Evolutionary conservation across 768 basidiomycete species (phyloP), one percentile per base, ranked within the genome.

Genomic region (Phylloporus arenicola): DNA sequence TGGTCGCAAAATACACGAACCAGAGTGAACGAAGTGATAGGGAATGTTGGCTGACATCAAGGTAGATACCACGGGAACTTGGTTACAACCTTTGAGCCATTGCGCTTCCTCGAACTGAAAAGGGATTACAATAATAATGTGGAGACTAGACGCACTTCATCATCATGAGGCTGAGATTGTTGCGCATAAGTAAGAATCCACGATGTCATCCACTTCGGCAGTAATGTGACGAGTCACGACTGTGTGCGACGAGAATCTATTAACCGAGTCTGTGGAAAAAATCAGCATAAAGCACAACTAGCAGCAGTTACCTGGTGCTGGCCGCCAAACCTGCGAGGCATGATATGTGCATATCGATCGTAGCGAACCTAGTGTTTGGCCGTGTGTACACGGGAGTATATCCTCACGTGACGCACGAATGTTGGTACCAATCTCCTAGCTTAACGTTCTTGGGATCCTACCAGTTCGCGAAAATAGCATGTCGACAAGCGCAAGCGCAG

Each of bases 401-500:
- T 22, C 16, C 11, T 35, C 31, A 45, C 44, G 33, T 35, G 44
- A 34, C 17, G 16, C 13, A 6, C 24, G 31, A 31, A 31, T 31
- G 5, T 33, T 33, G 12, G n/a, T n/a, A n/a, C n/a, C n/a, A n/a
- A n/a, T n/a, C n/a, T n/a, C n/a, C 22, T 24, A 24, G 22, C 22
- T 24, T 24, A 24, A 24, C 22, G 5, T 24, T 24, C 27, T 29
- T 29, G 9, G 27, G 3, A 17, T 35, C 34, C n/a, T 16, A 16
- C 37, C 37, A 19, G 20, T 38, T 38, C 37, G 6, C 30, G 2
- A 33, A 20, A 20, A 22, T 3, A 48, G 8, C 19, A 64, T 63
- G 59, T 42, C 58, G 10, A 43, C 46, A 13, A 37, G n/a, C 13
- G 16, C 47, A 6, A 37, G 14, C 9, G 16, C 45, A 6, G 31